A percentile compares a stretch with the other conserved stretches of the same genome.
Evolutionary conservation across 306 rosid genomes (phyloP).

Genomic region (Vigna angularis): DNA sequence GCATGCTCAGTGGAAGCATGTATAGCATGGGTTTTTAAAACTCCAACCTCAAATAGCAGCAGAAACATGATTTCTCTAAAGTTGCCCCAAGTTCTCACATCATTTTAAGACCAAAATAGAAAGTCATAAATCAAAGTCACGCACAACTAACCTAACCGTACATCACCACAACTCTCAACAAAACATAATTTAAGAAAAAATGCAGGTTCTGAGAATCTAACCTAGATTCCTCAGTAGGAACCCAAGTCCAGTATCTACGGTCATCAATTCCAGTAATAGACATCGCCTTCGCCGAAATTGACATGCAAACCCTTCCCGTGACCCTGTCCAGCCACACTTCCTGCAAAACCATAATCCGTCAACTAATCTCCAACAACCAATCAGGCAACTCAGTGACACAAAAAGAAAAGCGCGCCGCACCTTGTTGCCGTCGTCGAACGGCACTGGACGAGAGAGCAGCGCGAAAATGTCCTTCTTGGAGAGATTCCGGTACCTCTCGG

Average conservation of each 20-base stretch:
- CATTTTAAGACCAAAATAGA: not conserved
- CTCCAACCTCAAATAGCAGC: slow-evolving; percentile 12
- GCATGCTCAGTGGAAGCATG: not conserved
- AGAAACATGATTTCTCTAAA: not conserved
- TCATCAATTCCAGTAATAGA: slow-evolving; percentile 86
- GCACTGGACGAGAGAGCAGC: slow-evolving; percentile 69
- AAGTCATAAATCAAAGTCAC: not conserved
- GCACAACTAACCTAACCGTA: not conserved
- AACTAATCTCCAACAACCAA: not conserved
- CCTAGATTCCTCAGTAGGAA: slow-evolving; percentile 97
- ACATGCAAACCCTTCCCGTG: slow-evolving; percentile 70
- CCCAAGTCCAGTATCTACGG: slow-evolving; percentile 93
- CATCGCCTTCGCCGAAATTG: slow-evolving; percentile 82
- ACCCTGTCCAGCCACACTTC: slow-evolving; percentile 85
- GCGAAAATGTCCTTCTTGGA: slow-evolving; percentile 83
- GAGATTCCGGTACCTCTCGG: slow-evolving; percentile 59
- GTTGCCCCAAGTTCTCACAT: not conserved
- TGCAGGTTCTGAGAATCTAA: slow-evolving; percentile 32
- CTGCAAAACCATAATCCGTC: slow-evolving; percentile 54
- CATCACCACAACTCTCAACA: not conserved
- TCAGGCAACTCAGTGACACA: not conserved
- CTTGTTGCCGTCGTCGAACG: slow-evolving; percentile 75
- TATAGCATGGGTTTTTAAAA: too few relatives aligned
- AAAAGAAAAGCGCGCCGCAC: slow-evolving; percentile 32
- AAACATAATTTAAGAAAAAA: not conserved